Conservation (phyloP, 306 rosid species). For the Myrica gale region DNA sequence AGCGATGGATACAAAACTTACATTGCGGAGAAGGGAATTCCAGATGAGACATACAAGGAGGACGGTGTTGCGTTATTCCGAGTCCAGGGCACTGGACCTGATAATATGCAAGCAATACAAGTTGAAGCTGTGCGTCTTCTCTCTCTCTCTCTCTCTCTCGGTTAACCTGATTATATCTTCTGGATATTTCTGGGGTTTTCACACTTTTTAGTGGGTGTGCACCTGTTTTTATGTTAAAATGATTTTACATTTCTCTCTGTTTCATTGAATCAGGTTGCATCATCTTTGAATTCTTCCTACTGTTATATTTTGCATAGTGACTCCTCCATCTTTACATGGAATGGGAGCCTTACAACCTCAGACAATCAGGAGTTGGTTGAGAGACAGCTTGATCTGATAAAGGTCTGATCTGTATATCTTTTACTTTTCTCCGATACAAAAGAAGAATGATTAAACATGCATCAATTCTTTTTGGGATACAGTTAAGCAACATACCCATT, state of each 20-base stretch:
- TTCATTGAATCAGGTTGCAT: conserved; percentile 57
- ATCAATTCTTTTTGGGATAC: conserved; percentile 10
- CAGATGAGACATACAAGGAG: conserved; percentile 78
- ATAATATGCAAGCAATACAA: conserved; percentile 99
- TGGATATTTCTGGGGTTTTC: background rate
- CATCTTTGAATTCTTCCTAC: conserved; percentile 91
- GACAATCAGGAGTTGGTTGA: conserved; percentile 82
- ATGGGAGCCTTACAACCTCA: conserved; percentile 66
- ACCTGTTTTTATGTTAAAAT: conserved; percentile 23
- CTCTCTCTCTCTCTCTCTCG: background rate
- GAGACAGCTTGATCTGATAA: conserved; percentile 87
- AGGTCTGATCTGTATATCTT: conserved; percentile 47
- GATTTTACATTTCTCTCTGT: conserved; percentile 13
- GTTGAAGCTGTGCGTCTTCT: conserved; percentile 62
- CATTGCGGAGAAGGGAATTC: conserved; percentile 59
- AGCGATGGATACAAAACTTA: conserved; percentile 78
- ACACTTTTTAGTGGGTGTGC: conserved; percentile 17
- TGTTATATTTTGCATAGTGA: conserved; percentile 79
- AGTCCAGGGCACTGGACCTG: conserved; percentile 94
- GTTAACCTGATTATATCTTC: background rate
- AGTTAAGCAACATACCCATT: conserved; percentile 19
- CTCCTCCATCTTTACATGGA: conserved; percentile 69
- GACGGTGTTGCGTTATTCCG: conserved; percentile 87
- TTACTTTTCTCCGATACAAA: conserved; percentile 15
- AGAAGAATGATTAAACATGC: conserved; percentile 9